Percentiles rank a stretch among this genome's conserved stretches.
phyloP scores from a whole-genome alignment of 768 basidiomycete genomes.

The Mycena capillaripes region DNA sequence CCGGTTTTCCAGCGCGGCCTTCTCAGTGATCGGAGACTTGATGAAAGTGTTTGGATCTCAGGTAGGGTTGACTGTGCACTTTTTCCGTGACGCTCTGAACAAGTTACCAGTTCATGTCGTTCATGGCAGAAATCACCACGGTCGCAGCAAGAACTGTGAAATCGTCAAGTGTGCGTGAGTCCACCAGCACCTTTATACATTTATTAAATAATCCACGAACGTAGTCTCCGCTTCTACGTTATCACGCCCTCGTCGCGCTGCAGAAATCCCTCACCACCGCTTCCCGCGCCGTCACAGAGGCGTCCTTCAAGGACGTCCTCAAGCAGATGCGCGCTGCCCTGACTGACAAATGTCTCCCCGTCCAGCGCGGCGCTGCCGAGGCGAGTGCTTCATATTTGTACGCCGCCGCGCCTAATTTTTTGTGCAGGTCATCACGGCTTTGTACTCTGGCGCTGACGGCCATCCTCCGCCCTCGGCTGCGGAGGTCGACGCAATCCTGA shows the following conservation, averaged over 20 bases:
- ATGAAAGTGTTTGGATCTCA: no score
- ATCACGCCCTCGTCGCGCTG: slow-evolving; percentile 82
- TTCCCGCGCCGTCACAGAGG: slow-evolving; percentile 87
- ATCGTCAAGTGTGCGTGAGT: slow-evolving; percentile 74
- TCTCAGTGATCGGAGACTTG: slow-evolving; percentile 90
- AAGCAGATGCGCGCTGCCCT: slow-evolving; percentile 86
- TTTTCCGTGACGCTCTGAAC: neutral
- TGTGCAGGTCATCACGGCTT: no score
- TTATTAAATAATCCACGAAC: no score
- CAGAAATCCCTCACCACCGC: slow-evolving; percentile 86
- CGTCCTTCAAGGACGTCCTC: slow-evolving; percentile 83
- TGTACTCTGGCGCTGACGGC: slow-evolving; percentile 64
- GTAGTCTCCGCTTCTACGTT: slow-evolving; percentile 88
- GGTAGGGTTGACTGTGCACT: slow-evolving; percentile 59
- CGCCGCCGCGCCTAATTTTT: slow-evolving; percentile 35
- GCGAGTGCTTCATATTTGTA: slow-evolving; percentile 53
- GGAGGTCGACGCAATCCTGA: slow-evolving; percentile 85
- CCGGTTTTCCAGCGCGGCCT: slow-evolving; percentile 71
- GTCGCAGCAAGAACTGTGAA: slow-evolving; percentile 77
- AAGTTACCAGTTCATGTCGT: slow-evolving; percentile 87
- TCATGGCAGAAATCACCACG: slow-evolving; percentile 86
- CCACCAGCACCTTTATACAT: neutral
- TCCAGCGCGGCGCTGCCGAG: slow-evolving; percentile 88
- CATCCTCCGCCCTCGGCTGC: slow-evolving; percentile 64
- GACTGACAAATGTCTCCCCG: slow-evolving; percentile 84